Evolutionary conservation across 2,329 filamentous ascomycete genomes (phyloP).

Genomic region (Colletotrichum salicis): DNA sequence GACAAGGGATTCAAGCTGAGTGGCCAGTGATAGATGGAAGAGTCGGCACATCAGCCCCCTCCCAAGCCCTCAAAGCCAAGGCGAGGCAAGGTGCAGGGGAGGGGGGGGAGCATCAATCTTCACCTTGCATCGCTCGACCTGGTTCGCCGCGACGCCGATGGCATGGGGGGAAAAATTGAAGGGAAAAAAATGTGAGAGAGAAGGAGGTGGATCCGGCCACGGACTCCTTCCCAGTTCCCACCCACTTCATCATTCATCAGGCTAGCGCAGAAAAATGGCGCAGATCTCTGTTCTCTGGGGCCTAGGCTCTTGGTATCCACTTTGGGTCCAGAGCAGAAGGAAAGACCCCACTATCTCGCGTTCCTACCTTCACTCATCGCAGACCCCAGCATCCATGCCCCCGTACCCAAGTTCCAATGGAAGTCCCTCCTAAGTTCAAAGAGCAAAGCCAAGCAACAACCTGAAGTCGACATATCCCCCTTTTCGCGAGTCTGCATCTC

Average conservation of each 20-base stretch:
- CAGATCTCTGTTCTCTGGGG: conserved; percentile 36
- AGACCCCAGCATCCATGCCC: conserved; percentile 6
- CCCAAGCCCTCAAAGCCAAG: conserved; percentile 28
- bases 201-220: conserved; percentile 8
- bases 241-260: conserved; percentile 24
- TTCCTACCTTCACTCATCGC: conserved; percentile 3
- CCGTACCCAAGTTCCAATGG: background rate
- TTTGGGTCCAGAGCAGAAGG: conserved; percentile 20
- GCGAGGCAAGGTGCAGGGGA: conserved; percentile 32
- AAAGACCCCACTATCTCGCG: conserved; percentile 4
- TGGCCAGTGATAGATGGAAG: conserved; percentile 29
- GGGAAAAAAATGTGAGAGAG: conserved; percentile 1
- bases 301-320: conserved; percentile 27
- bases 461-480: background rate
- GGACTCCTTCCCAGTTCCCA: background rate
- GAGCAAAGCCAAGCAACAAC: background rate
- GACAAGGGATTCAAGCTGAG: conserved; percentile 15
- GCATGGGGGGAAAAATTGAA: background rate
- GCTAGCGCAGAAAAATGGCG: conserved; percentile 34
- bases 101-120: conserved; percentile 25
- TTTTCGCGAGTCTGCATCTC: background rate
- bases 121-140: conserved; percentile 24
- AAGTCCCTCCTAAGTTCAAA: background rate
- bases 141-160: conserved; percentile 3
- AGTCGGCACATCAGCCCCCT: conserved; percentile 35